A percentile compares a stretch with the other conserved stretches of the same genome.
Evolutionary conservation across 148 eudicot species (phyloP).

Genomic region (Amaranthus palmeri): DNA sequence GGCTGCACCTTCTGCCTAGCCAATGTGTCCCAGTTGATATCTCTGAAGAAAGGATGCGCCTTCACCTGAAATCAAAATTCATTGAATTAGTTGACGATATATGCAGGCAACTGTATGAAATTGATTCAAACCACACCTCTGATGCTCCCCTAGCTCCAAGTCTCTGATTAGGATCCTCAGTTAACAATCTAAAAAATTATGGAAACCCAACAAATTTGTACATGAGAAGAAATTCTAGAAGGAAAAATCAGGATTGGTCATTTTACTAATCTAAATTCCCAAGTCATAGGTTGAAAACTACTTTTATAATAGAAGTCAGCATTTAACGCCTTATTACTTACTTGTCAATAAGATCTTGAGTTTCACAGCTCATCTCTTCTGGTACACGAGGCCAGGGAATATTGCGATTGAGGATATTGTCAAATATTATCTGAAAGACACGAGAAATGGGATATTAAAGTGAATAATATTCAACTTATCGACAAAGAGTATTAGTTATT

Average conservation of each 20-base stretch:
- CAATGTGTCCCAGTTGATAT: constrained; percentile 97
- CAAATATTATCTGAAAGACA: constrained; percentile 71
- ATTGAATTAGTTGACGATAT: background rate
- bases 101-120: background rate
- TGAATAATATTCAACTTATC: background rate
- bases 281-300: too few relatives aligned
- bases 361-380: constrained; percentile 88
- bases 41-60: constrained; percentile 86
- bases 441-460: constrained; percentile 14
- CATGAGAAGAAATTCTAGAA: background rate
- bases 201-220: background rate
- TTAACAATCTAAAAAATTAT: constrained; percentile 54
- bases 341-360: constrained; percentile 82
- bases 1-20: constrained; percentile 90
- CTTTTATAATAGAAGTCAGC: background rate
- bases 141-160: constrained; percentile 97
- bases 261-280: too few relatives aligned
- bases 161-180: constrained; percentile 89
- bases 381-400: constrained; percentile 93
- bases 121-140: constrained; percentile 47
- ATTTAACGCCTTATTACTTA: constrained; percentile 28
- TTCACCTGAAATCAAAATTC: constrained; percentile 59
- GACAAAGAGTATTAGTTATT: background rate
- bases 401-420: constrained; percentile 89
- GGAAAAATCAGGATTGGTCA: background rate